A percentile compares a stretch with the other conserved stretches of the same genome.
phyloP scores from a whole-genome alignment of 2,329 filamentous ascomycete species.

The Colletotrichum godetiae region DNA sequence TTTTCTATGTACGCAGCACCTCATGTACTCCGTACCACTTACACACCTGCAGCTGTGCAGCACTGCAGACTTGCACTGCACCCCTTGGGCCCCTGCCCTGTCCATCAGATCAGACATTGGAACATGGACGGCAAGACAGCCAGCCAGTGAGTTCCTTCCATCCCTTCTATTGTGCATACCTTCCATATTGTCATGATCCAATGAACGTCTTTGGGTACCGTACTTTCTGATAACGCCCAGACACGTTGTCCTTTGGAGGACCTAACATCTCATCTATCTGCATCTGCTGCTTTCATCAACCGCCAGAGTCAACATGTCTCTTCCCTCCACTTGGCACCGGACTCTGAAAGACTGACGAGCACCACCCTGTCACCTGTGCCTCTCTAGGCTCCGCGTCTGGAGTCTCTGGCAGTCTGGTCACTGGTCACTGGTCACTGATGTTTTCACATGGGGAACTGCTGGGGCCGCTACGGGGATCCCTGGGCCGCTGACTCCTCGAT shows the following conservation, averaged over 20 bases:
- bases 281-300: not conserved
- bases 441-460: not conserved
- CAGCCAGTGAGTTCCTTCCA: not conserved
- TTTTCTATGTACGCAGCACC: not conserved
- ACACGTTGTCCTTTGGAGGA: not conserved
- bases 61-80: too few species aligned
- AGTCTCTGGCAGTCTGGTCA: not conserved
- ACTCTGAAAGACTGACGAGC: not conserved
- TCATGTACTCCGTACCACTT: not conserved
- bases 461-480: not conserved
- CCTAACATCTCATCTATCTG: too few species aligned
- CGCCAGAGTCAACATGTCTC: not conserved
- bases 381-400: not conserved
- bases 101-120: too few species aligned
- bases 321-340: not conserved
- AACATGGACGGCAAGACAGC: not conserved
- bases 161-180: not conserved
- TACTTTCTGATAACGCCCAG: not conserved
- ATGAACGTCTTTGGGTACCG: not conserved
- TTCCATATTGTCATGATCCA: not conserved
- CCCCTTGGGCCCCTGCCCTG: not conserved
- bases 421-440: too few species aligned
- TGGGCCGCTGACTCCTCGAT: not conserved
- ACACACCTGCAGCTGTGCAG: not conserved
- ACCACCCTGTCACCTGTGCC: not conserved